Base-by-base conservation (phyloP, 805 yeast genomes). In the Spathaspora arborariae region DNA sequence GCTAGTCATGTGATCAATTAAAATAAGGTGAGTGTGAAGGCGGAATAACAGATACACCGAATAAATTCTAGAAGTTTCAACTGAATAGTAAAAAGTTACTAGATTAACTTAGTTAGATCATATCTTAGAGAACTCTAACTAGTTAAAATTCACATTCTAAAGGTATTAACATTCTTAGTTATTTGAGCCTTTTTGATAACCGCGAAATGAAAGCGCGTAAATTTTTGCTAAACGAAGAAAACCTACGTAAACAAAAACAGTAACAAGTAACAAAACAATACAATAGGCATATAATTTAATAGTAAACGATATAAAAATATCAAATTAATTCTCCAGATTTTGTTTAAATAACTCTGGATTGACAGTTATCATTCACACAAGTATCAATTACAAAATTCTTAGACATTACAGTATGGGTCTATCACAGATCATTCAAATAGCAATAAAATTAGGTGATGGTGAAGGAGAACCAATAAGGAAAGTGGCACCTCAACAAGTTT, bases 401-500 rank as follows among this genome's bases (percentile, higher is more conserved):
- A n/a, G n/a, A n/a, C n/a, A 30, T 7, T 30, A n/a, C n/a, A 30
- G 6, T 10, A 30, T 30, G 35, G n/a, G 35, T 27, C 5, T 27
- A 27, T 27, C 15, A 15, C 16, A 30, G 4, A 13, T 30, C 35
- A n/a, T 30, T 3, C 18, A 13, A 30, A n/a, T 10, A 30, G 18
- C 35, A 30, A 30, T 21, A 37, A 7, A 10, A 20, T 37, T 35
- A 16, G 21, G 21, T 35, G 21, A 20, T 7, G 26, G 26, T 11
- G 27, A 16, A 2, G 39, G 39, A 2, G 42, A 45, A 18, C 51
- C 51, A 4, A 42, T 49, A 13, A 30, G 40, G 11, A 20, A 39
- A 10, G 46, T 56, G 38, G 66, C 64, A 0, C 64, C 55, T 37
- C 83, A 78, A 58, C 70, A 82, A n/a, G 80, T 80, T 43, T 80